phyloP scores from a whole-genome alignment of 2,329 filamentous ascomycete species.

The Hypomyces perniciosus region DNA sequence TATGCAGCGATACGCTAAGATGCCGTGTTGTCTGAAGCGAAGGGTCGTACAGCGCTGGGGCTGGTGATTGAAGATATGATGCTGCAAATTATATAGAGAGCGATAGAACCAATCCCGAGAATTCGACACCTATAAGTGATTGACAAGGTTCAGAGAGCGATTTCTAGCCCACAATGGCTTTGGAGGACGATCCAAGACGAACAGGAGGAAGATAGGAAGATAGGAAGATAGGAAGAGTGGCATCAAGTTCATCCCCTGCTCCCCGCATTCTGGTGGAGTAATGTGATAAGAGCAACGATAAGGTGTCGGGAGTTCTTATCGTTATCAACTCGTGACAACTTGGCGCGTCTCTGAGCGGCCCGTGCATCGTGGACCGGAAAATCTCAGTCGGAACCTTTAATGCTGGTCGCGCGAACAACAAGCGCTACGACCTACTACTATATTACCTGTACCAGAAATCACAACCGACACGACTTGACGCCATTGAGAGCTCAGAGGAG shows the following conservation, averaged over 20 bases:
- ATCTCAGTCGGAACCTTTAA: constrained; percentile 16
- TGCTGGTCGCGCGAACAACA: constrained; percentile 9
- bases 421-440: constrained; percentile 1
- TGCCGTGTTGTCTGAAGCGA: too few species aligned
- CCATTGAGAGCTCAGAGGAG: constrained; percentile 25
- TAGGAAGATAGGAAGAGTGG: not conserved
- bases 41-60: too few species aligned
- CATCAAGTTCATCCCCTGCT: constrained; percentile 5
- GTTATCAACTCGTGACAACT: constrained; percentile 11
- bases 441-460: constrained; percentile 2
- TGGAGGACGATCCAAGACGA: not conserved
- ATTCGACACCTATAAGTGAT: too few species aligned
- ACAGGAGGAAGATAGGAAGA: not conserved
- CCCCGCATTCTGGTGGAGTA: constrained; percentile 15
- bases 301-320: constrained; percentile 1
- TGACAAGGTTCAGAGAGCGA: too few species aligned
- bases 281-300: constrained; percentile 27
- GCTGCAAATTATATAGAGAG: too few species aligned
- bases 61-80: too few species aligned
- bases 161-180: not conserved
- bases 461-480: constrained; percentile 17
- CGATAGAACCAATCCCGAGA: too few species aligned
- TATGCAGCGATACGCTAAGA: too few species aligned
- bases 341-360: constrained; percentile 1
- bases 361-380: constrained; percentile 16